Evolutionary conservation across 257 asterid genomes (phyloP).

Genomic region (Fraxinus cuspidata): DNA sequence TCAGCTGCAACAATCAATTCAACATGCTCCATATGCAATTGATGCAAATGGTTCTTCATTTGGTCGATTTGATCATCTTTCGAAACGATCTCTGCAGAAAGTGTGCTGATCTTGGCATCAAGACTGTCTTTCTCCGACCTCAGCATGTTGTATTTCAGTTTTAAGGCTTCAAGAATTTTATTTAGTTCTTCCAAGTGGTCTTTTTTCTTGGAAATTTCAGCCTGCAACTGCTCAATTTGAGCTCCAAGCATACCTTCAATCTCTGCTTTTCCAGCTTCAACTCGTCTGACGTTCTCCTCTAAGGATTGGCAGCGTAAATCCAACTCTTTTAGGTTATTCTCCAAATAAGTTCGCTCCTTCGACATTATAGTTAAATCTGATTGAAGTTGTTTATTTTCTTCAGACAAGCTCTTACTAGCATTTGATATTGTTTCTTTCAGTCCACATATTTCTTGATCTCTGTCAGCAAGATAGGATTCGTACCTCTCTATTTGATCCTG

Average conservation of each 20-base stretch:
- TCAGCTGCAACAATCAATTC: slow-evolving; percentile 32
- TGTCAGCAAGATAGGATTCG: slow-evolving; percentile 65
- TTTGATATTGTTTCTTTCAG: slow-evolving; percentile 66
- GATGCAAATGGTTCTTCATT: slow-evolving; percentile 56
- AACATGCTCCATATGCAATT: slow-evolving; percentile 62
- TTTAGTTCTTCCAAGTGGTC: slow-evolving; percentile 40
- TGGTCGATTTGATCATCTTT: slow-evolving; percentile 49
- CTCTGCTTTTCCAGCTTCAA: slow-evolving; percentile 52
- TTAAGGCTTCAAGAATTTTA: slow-evolving; percentile 33
- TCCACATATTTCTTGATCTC: slow-evolving; percentile 77
- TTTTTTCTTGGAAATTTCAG: slow-evolving; percentile 47
- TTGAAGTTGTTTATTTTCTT: slow-evolving; percentile 69
- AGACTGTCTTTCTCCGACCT: slow-evolving; percentile 41
- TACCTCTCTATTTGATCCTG: slow-evolving; percentile 69
- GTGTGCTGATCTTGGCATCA: slow-evolving; percentile 33
- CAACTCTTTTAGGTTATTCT: slow-evolving; percentile 61
- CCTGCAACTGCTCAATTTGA: slow-evolving; percentile 52
- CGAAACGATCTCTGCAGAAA: slow-evolving; percentile 37
- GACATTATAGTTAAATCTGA: slow-evolving; percentile 50
- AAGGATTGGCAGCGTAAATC: slow-evolving; percentile 70
- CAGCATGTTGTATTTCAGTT: slow-evolving; percentile 31
- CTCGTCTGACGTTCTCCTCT: slow-evolving; percentile 71
- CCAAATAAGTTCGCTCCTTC: slow-evolving; percentile 65
- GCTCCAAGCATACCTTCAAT: slow-evolving; percentile 43
- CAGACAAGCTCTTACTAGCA: slow-evolving; percentile 75